These are phyloP conservation scores for Cynanchum wilfordii DNA, from an alignment of 257 asterid genomes.

Conservation along the genomic window DNA sequence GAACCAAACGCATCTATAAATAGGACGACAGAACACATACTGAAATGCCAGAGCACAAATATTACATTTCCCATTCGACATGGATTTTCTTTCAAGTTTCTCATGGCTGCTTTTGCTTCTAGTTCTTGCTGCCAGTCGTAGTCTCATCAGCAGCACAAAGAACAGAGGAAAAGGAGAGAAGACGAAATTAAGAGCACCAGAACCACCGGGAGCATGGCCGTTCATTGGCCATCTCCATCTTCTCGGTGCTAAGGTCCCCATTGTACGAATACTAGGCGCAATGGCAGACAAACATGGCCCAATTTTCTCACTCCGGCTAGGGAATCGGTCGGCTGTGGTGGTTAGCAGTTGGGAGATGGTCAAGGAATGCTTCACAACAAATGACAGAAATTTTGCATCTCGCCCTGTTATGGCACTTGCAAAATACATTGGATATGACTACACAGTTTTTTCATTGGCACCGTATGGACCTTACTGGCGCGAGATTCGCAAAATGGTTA, in stretches of 20 bases:
- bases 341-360: constrained; percentile 41
- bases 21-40: not conserved
- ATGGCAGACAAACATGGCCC: constrained; percentile 60
- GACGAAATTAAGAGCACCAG: constrained; percentile 21
- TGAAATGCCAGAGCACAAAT: not conserved
- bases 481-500: constrained; percentile 39
- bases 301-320: constrained; percentile 48
- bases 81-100: constrained; percentile 15
- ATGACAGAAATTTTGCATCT: constrained; percentile 38
- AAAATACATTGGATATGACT: constrained; percentile 32
- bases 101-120: constrained; percentile 1
- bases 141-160: not conserved
- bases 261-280: constrained; percentile 39
- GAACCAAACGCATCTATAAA: not conserved
- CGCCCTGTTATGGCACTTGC: constrained; percentile 38
- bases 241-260: constrained; percentile 29
- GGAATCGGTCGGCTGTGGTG: constrained; percentile 37
- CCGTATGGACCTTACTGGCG: constrained; percentile 66
- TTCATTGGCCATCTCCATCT: constrained; percentile 60
- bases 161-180: not conserved
- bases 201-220: constrained; percentile 53
- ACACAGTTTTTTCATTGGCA: constrained; percentile 34
- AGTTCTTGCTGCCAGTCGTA: constrained; percentile 3
- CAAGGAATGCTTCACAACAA: constrained; percentile 51
- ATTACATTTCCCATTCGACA: not conserved